phyloP scores from a whole-genome alignment of 2,329 filamentous ascomycete species.

The Sclerotiophoma versabilis region DNA sequence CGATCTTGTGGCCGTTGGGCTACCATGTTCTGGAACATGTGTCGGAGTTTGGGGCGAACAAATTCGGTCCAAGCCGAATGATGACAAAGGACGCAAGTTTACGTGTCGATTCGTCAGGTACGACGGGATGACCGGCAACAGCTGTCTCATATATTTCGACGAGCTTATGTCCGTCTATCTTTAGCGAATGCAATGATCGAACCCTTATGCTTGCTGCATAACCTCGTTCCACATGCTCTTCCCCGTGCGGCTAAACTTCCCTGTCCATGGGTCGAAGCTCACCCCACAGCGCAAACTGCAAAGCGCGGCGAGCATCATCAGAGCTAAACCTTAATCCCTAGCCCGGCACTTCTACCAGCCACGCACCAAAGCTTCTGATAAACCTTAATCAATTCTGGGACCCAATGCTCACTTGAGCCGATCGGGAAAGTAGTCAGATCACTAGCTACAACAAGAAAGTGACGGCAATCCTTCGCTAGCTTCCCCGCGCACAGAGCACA shows the following conservation, averaged over 20 bases:
- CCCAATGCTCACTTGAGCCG: background rate
- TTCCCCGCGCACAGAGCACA: conserved; percentile 14
- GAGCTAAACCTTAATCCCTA: conserved; percentile 5
- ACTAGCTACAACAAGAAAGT: conserved; percentile 7
- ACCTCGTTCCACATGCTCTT: conserved; percentile 2
- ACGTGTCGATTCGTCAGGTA: background rate
- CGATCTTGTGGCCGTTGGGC: conserved; percentile 10
- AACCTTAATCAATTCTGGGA: background rate
- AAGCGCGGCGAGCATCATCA: background rate
- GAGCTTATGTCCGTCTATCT: background rate
- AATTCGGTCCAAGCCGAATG: background rate
- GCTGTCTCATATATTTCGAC: background rate
- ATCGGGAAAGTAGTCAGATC: background rate
- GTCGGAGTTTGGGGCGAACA: background rate
- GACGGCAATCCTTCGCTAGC: background rate
- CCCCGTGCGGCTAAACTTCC: background rate
- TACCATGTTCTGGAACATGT: conserved; percentile 21
- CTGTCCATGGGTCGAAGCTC: background rate
- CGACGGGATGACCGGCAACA: background rate
- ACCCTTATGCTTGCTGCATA: conserved; percentile 2
- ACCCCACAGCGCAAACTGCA: conserved; percentile 3
- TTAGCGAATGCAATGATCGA: background rate
- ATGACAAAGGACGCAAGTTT: background rate
- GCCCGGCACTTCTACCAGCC: conserved; percentile 5
- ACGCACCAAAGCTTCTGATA: conserved; percentile 5